Evolutionary conservation across 139 green algal species (phyloP).

Genomic region (Chlamydomonas incerta): DNA sequence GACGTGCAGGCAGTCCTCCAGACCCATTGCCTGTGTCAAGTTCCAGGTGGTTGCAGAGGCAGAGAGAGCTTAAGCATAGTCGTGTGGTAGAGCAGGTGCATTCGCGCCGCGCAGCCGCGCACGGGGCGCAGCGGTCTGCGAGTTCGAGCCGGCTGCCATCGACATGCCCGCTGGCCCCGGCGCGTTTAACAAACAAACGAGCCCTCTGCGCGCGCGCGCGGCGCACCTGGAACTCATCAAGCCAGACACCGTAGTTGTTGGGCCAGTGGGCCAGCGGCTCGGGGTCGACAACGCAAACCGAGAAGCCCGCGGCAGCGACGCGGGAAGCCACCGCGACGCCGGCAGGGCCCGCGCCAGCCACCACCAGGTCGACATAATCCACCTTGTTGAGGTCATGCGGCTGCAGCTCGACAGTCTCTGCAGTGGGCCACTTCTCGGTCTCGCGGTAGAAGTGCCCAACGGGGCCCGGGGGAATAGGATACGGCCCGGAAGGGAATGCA

Average conservation of each 20-base stretch:
- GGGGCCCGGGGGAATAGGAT: not conserved
- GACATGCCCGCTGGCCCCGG: not conserved
- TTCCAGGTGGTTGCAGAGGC: too few species aligned
- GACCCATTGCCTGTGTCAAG: conserved; percentile 77
- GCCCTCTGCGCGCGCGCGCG: too few species aligned
- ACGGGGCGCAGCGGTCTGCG: too few species aligned
- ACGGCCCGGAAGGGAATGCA: conserved; percentile 23
- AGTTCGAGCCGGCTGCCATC: not conserved
- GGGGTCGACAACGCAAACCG: conserved; percentile 89
- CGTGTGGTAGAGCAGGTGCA: too few species aligned
- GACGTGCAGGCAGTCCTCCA: conserved; percentile 86
- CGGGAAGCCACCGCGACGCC: conserved; percentile 80
- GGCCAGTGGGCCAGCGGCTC: conserved; percentile 85
- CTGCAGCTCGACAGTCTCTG: conserved; percentile 36
- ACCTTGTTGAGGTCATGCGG: conserved; percentile 43
- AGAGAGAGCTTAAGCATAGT: too few species aligned
- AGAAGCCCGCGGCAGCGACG: conserved; percentile 74
- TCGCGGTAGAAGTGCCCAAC: conserved; percentile 38
- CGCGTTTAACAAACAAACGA: not conserved
- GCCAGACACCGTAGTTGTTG: conserved; percentile 99
- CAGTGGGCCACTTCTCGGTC: conserved; percentile 45
- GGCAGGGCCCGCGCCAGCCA: conserved; percentile 92
- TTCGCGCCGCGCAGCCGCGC: too few species aligned
- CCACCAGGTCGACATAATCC: conserved; percentile 84
- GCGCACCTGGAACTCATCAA: conserved; percentile 93